Evolutionary conservation across 192 early-diverging fungal species (phyloP).

Genomic region (Coemansia aciculifera): DNA sequence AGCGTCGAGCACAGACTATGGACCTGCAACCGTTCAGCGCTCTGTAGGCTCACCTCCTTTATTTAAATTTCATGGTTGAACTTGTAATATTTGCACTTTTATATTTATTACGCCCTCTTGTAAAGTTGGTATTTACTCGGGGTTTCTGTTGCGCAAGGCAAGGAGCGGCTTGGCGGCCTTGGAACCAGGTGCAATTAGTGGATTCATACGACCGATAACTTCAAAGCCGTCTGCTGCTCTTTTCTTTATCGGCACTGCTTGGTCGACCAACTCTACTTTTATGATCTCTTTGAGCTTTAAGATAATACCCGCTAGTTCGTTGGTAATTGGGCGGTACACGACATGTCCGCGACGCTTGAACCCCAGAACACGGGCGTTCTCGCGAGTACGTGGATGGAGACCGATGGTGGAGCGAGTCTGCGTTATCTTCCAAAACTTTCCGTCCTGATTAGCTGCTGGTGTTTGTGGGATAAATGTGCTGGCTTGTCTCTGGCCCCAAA

Average conservation of each 20-base stretch:
- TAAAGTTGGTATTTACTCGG: background rate
- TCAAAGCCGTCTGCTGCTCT: constrained; percentile 38
- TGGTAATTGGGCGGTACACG: constrained; percentile 57
- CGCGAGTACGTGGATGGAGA: constrained; percentile 52
- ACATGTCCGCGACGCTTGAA: constrained; percentile 59
- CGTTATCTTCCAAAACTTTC: constrained; percentile 62
- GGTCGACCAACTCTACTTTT: constrained; percentile 53
- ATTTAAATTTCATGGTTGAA: background rate
- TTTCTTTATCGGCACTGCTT: constrained; percentile 24
- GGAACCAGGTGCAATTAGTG: constrained; percentile 40
- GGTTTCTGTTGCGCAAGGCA: constrained; percentile 22
- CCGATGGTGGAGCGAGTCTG: constrained; percentile 62
- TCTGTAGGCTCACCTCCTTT: background rate
- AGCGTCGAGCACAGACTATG: constrained; percentile 47
- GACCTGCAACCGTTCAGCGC: constrained; percentile 13
- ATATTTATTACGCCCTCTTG: constrained; percentile 9
- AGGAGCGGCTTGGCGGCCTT: constrained; percentile 51
- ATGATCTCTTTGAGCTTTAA: constrained; percentile 67
- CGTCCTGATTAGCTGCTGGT: constrained; percentile 14
- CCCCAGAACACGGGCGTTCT: constrained; percentile 57
- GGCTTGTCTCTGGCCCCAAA: constrained; percentile 7
- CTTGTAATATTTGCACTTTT: constrained; percentile 10
- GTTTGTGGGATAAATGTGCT: constrained; percentile 1
- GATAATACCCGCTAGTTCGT: constrained; percentile 60
- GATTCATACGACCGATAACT: constrained; percentile 51